phyloP scores from a whole-genome alignment of 2,329 filamentous ascomycete genomes.

The Botrytis fabae region DNA sequence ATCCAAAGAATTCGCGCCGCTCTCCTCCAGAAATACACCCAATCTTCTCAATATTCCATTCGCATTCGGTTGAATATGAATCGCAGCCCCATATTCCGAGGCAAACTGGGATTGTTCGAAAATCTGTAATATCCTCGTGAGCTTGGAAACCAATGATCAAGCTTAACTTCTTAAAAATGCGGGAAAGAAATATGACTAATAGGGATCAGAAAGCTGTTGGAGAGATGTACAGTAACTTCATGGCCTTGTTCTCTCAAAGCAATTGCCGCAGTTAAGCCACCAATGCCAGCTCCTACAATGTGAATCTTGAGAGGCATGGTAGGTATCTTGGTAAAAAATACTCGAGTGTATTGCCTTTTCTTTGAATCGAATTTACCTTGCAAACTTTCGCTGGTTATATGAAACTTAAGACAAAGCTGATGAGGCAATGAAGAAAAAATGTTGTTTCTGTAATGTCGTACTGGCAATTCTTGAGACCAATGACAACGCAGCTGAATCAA shows the following conservation, averaged over 20 bases:
- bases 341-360: background rate
- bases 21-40: conserved; percentile 45
- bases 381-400: background rate
- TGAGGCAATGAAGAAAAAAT: background rate
- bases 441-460: background rate
- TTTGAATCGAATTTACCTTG: background rate
- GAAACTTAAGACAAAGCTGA: background rate
- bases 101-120: conserved; percentile 58
- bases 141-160: background rate
- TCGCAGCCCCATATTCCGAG: conserved; percentile 58
- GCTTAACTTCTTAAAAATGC: background rate
- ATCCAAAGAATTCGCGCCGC: conserved; percentile 39
- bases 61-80: conserved; percentile 63
- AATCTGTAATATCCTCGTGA: conserved; percentile 42
- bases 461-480: background rate
- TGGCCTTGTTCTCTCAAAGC: conserved; percentile 59
- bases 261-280: conserved; percentile 60
- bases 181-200: background rate
- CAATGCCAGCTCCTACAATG: conserved; percentile 58
- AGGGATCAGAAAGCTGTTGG: background rate
- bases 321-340: background rate
- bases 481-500: background rate
- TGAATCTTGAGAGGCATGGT: conserved; percentile 41
- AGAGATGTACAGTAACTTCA: conserved; percentile 11
- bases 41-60: conserved; percentile 55